Evolutionary conservation across 1,284 basidiomycete genomes (phyloP).

Genomic region (Tilletia caries): DNA sequence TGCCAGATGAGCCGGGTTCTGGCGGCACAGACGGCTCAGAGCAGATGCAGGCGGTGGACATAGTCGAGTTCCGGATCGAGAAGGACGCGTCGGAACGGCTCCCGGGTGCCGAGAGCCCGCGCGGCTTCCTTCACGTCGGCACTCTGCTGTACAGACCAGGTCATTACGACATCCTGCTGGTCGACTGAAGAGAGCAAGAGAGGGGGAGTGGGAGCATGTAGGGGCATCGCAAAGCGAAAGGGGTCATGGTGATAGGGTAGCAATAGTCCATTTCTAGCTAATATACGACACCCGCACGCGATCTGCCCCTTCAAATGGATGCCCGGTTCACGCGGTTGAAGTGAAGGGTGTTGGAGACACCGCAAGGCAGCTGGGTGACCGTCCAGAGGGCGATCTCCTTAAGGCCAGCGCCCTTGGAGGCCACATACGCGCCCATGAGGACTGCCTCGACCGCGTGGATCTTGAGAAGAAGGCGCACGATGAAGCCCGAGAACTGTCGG

Average conservation of each 20-base stretch:
- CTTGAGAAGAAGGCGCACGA: neutral
- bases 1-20: conserved; percentile 17
- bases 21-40: conserved; percentile 14
- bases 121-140: neutral
- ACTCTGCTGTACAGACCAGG: conserved; percentile 34
- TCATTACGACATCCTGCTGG: conserved; percentile 39
- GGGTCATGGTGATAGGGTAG: too few relatives aligned
- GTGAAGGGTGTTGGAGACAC: conserved; percentile 8
- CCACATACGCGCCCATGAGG: neutral
- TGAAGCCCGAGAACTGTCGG: neutral
- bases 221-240: too few relatives aligned
- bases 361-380: neutral
- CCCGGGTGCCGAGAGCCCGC: neutral
- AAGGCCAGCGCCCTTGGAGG: conserved; percentile 8
- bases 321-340: conserved; percentile 4
- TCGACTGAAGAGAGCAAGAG: neutral
- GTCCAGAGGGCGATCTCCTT: conserved; percentile 5
- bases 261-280: too few relatives aligned
- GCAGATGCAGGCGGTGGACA: conserved; percentile 35
- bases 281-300: too few relatives aligned
- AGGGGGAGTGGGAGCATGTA: neutral
- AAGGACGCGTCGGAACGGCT: conserved; percentile 17
- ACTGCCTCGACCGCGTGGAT: neutral
- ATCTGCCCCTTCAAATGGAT: neutral
- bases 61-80: conserved; percentile 41